Conservation (phyloP, 192 early-diverging fungal genomes). For the Chytriomyces sp. region DNA sequence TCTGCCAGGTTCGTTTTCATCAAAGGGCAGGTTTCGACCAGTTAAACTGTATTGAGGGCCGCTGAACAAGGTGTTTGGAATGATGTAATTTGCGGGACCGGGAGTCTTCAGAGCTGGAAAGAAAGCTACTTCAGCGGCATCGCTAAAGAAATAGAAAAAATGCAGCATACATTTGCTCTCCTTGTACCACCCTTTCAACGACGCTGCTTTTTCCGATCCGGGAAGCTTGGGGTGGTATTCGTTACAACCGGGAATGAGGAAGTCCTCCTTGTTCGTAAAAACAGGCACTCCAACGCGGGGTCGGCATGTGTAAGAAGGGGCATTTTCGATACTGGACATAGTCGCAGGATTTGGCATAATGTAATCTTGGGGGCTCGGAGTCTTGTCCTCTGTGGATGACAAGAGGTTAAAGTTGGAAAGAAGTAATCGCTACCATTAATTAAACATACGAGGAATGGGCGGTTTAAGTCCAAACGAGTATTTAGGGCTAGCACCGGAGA, state of each 20-base stretch:
- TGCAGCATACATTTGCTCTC: conserved; percentile 45
- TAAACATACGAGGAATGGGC: conserved; percentile 24
- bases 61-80: conserved; percentile 44
- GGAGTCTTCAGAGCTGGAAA: conserved; percentile 53
- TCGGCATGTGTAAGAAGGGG: conserved; percentile 41
- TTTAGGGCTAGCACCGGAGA: conserved; percentile 39
- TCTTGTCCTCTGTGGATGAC: conserved; percentile 36
- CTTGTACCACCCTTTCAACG: conserved; percentile 55
- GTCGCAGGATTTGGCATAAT: conserved; percentile 25
- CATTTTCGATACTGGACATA: conserved; percentile 35
- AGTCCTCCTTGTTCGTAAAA: conserved; percentile 40
- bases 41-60: conserved; percentile 53
- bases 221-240: conserved; percentile 49
- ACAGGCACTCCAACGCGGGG: conserved; percentile 39
- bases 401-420: conserved; percentile 10
- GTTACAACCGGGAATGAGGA: conserved; percentile 41
- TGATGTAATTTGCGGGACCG: conserved; percentile 60
- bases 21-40: conserved; percentile 32
- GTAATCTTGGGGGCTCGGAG: conserved; percentile 58
- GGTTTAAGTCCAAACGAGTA: conserved; percentile 55
- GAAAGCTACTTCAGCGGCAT: background rate
- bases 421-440: background rate
- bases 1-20: conserved; percentile 22
- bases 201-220: conserved; percentile 44
- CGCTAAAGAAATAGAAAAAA: background rate